A percentile compares a stretch with the other conserved stretches of the same genome.
Evolutionary conservation across 352 stramenopile species (phyloP).

Genomic region (Globisporangium abappressorium): DNA sequence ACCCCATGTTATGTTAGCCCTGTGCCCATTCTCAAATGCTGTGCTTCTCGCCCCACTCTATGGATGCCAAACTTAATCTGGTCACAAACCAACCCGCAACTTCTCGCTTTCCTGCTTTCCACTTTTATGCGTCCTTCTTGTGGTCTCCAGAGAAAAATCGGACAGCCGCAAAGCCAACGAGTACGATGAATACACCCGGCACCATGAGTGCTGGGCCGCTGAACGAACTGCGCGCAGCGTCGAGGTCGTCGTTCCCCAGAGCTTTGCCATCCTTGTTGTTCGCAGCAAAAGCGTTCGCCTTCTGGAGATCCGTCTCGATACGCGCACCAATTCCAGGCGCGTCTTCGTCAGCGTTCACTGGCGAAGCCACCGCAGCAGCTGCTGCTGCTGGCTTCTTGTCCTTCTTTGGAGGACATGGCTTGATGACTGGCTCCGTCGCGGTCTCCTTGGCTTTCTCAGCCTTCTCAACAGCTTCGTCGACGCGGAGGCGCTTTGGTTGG

Average conservation of each 20-base stretch:
- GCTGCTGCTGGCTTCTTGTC: conserved; percentile 26
- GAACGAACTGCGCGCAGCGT: conserved; percentile 18
- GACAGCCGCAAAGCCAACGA: conserved; percentile 46
- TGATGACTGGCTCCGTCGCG: conserved; percentile 41
- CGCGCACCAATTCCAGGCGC: conserved; percentile 61
- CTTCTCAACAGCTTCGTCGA: conserved; percentile 21
- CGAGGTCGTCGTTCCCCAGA: background rate
- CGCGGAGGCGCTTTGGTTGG: conserved; percentile 58
- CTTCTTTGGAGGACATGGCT: conserved; percentile 71
- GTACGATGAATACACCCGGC: conserved; percentile 47
- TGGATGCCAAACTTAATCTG: background rate
- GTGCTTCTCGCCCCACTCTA: background rate
- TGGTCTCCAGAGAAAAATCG: conserved; percentile 57
- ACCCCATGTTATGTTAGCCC: background rate
- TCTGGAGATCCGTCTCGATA: conserved; percentile 18
- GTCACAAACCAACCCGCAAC: no score
- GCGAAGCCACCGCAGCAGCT: background rate
- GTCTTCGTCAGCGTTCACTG: conserved; percentile 36
- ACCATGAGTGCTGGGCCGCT: conserved; percentile 40
- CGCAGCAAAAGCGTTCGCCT: conserved; percentile 10
- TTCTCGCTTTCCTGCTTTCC: background rate
- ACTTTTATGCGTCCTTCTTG: conserved; percentile 68
- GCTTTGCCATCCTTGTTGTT: conserved; percentile 9
- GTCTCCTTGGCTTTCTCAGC: conserved; percentile 29
- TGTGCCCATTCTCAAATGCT: background rate